Evolutionary conservation across 306 rosid species (phyloP), one percentile per base, ranked within the genome.

Genomic region (Lupinus albus): DNA sequence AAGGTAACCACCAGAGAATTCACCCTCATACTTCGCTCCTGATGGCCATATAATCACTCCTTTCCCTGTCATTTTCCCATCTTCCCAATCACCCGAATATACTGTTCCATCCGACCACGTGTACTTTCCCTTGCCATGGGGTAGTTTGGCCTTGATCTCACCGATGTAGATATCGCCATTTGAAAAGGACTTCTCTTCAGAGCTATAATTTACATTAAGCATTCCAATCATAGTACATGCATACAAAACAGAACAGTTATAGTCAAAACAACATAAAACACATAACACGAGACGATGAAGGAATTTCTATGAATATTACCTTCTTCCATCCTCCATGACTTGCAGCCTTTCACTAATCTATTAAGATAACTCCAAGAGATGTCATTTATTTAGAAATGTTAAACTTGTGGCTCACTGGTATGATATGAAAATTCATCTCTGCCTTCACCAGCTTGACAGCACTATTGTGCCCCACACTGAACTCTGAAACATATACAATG

Each of bases 21-120:
- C 97, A 49, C 99, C 99, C 69, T 82, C 95, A 54, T 90, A 94
- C 59, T 68, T 80, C 70, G 85, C 84, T 54, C 97, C 95, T 11
- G 96, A 82, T 44, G 82, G 58, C 97, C 96, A 94, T 41, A 67
- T 46, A 35, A 90, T 76, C 48, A 78, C 49, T 57, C 97, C 99
- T 73, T 83, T 82, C 32, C 96, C 99, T 6, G 85, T 82, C 91
- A 79, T 88, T 81, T 88, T 88, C 59, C 97, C 99, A 38, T 76
- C 84, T 61, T 80, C 82, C 97, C 97, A 94, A 46, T 86, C 97
- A 17, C 99, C 99, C 39, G 88, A 90, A 36, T 88, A 94, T 18
- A 79, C 76, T 4, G 97, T 84, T 71, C 95, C 89, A 67, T 86
- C 84, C 38, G 79, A 81, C 99, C 99, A 94, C 45, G 75, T 80